phyloP scores from a whole-genome alignment of 352 stramenopile genomes.

The Globisporangium heterothallicum region DNA sequence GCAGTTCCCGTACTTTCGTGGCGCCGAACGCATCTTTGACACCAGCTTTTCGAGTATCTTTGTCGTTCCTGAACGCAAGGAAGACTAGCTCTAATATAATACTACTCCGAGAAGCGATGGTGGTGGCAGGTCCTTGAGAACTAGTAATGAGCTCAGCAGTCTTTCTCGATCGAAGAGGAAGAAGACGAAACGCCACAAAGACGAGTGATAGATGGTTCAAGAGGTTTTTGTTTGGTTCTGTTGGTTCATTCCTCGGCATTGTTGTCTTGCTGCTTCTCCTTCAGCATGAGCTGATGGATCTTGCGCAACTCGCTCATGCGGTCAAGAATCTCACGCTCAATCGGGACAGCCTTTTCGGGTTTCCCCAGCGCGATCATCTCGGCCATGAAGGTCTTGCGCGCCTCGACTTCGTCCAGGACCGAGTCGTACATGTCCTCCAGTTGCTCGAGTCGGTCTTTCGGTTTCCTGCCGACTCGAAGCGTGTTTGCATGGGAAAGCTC shows the following conservation, averaged over 20 bases:
- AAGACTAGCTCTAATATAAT: too few species aligned
- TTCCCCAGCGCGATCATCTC: conserved; percentile 59
- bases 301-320: conserved; percentile 55
- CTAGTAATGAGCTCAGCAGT: too few species aligned
- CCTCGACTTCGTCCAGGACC: conserved; percentile 57
- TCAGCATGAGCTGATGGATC: conserved; percentile 58
- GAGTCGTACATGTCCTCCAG: conserved; percentile 61
- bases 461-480: conserved; percentile 26
- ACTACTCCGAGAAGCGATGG: too few species aligned
- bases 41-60: conserved; percentile 69
- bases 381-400: conserved; percentile 52
- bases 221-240: neutral
- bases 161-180: neutral
- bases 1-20: conserved; percentile 89
- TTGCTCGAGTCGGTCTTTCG: conserved; percentile 39
- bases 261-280: conserved; percentile 29
- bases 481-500: conserved; percentile 55
- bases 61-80: conserved; percentile 35
- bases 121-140: too few species aligned
- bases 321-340: conserved; percentile 64
- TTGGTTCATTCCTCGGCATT: neutral
- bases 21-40: conserved; percentile 80
- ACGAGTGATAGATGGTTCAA: neutral
- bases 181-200: neutral
- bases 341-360: conserved; percentile 27